Conservation (phyloP, 129 eudicot species). For the Ambrosia artemisiifolia region DNA sequence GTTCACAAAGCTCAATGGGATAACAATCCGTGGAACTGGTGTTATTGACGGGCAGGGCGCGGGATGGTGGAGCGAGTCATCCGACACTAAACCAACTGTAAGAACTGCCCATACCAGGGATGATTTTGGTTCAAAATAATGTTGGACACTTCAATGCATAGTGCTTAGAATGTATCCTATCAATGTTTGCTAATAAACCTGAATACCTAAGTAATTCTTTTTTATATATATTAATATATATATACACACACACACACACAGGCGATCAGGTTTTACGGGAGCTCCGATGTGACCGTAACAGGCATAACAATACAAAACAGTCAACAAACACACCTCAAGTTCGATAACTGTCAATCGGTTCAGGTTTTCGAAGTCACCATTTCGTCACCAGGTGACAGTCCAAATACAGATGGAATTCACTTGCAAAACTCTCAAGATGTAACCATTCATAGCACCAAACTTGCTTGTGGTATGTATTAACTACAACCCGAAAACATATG, state of each 20-base stretch:
- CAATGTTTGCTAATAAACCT: not conserved
- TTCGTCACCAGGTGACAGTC: conserved; percentile 76
- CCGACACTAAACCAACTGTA: conserved; percentile 62
- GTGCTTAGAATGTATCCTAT: not conserved
- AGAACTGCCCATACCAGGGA: not conserved
- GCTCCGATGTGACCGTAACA: conserved; percentile 49
- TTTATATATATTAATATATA: too few species aligned
- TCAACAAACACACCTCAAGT: conserved; percentile 66
- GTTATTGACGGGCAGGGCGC: conserved; percentile 67
- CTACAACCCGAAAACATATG: not conserved
- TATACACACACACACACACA: too few species aligned
- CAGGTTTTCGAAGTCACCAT: conserved; percentile 43
- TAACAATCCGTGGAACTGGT: conserved; percentile 59
- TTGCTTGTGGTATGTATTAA: conserved; percentile 56
- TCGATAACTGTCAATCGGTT: conserved; percentile 60
- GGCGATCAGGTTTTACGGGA: conserved; percentile 70
- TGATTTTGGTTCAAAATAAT: not conserved
- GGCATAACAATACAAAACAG: conserved; percentile 75
- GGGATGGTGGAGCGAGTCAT: conserved; percentile 56
- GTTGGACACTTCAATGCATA: not conserved
- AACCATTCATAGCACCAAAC: conserved; percentile 39
- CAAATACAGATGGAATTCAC: conserved; percentile 89
- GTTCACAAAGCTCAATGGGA: conserved; percentile 47
- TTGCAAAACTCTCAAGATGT: conserved; percentile 72
- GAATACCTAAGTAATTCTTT: too few species aligned